Evolutionary conservation across 129 eudicot species (phyloP), one percentile per base, ranked within the genome.

Genomic region (Artemisia argyi): DNA sequence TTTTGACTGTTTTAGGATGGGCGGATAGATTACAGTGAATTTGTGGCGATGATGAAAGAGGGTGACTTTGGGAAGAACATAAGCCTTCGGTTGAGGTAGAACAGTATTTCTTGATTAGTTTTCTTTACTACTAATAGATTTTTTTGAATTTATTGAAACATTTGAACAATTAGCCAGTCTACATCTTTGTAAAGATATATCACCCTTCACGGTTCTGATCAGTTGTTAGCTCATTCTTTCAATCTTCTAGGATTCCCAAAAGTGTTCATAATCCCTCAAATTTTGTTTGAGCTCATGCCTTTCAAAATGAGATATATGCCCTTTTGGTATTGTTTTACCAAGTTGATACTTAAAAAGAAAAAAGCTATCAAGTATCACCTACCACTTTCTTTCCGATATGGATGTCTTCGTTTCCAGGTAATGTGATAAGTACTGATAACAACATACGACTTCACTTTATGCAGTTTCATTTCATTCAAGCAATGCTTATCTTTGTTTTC

Each of bases 1-100:
- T 82, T 73, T 68, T n/a, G 2, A 30, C 22, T 19, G 49, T 63
- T 51, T 76, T 87, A 92, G 96, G 98, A 92, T 57, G 98, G 96
- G 14, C 78, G 81, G 55, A 92, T 92, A 44, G 98, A 92, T 84
- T 92, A 92, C 73, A 80, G 80, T 50, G 98, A 92, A 79, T 92
- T 92, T 71, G 96, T 85, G 66, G 90, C 97, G 11, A 93, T 93
- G 98, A 93, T 93, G 98, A 84, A 93, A 84, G 92, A 85, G 68
- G 83, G 87, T 15, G 87, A 85, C 2, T 82, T 85, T 44, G 87
- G 92, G 11, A 81, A 72, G 74, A 73, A 71, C 53, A 55, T 55
- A 78, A 84, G 83, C 61, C 28, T 75, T 56, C 82, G 73, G 50
- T 55, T 59, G 65, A 73, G 77, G 51, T 28, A 79, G 81, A 82